Percentiles rank a stretch among this genome's conserved stretches.
Conservation (phyloP, 2,329 filamentous ascomycete genomes). For the Iodosphaeria phyllophila region DNA sequence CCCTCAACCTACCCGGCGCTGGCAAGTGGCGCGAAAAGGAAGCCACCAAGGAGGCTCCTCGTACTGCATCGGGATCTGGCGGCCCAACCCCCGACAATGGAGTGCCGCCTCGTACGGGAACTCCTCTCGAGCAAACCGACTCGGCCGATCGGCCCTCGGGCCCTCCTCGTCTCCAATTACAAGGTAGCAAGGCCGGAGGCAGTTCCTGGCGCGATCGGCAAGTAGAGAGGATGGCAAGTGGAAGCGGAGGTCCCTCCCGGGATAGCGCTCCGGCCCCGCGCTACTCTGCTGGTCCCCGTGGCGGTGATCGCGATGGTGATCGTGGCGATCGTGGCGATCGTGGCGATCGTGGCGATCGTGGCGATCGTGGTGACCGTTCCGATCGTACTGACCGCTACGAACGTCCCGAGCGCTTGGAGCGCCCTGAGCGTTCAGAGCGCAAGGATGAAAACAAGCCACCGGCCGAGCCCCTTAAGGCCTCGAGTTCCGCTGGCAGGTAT, state of each 20-base stretch:
- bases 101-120: constrained; percentile 11
- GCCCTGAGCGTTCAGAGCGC: constrained; percentile 1
- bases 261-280: constrained; percentile 4
- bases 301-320: constrained; percentile 1
- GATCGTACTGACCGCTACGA: neutral
- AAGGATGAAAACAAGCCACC: constrained; percentile 14
- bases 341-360: no score
- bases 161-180: constrained; percentile 35
- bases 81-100: constrained; percentile 8
- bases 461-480: constrained; percentile 31
- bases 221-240: constrained; percentile 23
- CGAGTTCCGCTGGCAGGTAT: constrained; percentile 37
- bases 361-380: neutral
- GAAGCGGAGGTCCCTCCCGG: constrained; percentile 9
- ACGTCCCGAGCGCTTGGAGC: constrained; percentile 1
- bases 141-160: constrained; percentile 24
- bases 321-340: no score
- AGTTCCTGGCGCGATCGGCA: constrained; percentile 42
- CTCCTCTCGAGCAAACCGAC: constrained; percentile 17
- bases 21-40: constrained; percentile 26
- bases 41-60: constrained; percentile 9
- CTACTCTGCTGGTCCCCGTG: constrained; percentile 5
- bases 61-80: constrained; percentile 9
- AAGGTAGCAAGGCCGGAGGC: constrained; percentile 22
- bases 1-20: constrained; percentile 13